Base-by-base conservation (phyloP, 805 yeast species). In the Suhomyces vadensis region DNA sequence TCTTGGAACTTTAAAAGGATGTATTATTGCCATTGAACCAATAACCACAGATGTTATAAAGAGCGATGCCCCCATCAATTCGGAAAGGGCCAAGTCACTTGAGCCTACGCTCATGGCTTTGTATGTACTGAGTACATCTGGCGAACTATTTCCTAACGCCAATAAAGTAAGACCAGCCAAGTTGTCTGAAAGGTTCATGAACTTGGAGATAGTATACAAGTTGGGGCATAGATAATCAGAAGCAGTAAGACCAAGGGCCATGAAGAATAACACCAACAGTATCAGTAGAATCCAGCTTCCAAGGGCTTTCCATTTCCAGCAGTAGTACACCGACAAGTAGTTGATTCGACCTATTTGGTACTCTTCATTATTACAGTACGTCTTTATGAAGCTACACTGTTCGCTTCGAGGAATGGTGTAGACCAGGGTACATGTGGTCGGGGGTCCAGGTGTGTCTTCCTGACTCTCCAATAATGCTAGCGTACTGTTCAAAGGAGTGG, bases 91-190 rank as follows among this genome's bases (percentile, higher is more conserved):
- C 58, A 92, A 68, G 0, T 88, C 77, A 0, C 85, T 80, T 1
- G 87, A 79, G n/a, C 79, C 83, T 1, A 81, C 66, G 9, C 75
- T 73, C 80, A 94, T 78, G 3, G 97, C 96, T 39, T 84, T 82
- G 59, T 82, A 87, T 0, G 96, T 89, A 37, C 92, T 79, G 27
- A 90, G 77, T 3, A 92, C 81, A 61, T 92, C 99, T 0, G 97
- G 96, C 0, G 95, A 76, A 3, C 96, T 95, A 64, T 92, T 92
- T 0, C 97, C 98, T 48, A 92, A 74, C 0, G 98, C 96, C 41
- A 94, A 68, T 17, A 92, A 67, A 0, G 97, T 91, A 51, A 92
- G 75, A 0, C 98, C 98, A 9, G 94, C 82, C 14, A 91, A 65
- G 46, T 86, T 81, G 47, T 88, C 94, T 13, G 91, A 79, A 40